Conservation (phyloP, 2,329 filamentous ascomycete species). For the Diaporthe ilicicola region DNA sequence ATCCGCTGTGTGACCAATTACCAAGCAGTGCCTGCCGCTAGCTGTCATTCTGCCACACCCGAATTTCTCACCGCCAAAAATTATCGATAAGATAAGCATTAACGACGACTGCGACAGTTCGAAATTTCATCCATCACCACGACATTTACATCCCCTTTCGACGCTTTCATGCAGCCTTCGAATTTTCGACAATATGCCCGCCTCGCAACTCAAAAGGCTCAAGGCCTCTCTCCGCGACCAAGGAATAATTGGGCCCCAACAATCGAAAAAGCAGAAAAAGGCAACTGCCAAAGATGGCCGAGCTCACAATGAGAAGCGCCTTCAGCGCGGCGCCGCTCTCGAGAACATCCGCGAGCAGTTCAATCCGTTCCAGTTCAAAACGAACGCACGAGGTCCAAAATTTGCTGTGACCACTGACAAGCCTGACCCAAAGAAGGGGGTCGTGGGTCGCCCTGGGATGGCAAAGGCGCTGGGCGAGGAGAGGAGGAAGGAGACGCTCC, state of each 20-base stretch:
- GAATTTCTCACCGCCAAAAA: constrained; percentile 38
- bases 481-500: constrained; percentile 79
- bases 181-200: constrained; percentile 71
- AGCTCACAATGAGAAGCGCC: constrained; percentile 74
- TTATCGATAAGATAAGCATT: constrained; percentile 43
- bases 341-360: constrained; percentile 92
- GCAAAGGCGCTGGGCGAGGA: constrained; percentile 89
- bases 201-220: constrained; percentile 94
- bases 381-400: constrained; percentile 79
- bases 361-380: constrained; percentile 96
- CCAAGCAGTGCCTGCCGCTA: neutral
- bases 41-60: constrained; percentile 37
- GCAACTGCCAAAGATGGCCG: constrained; percentile 73
- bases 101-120: neutral
- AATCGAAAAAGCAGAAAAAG: constrained; percentile 94
- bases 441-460: constrained; percentile 80
- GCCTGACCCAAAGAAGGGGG: constrained; percentile 63
- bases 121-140: constrained; percentile 5
- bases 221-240: constrained; percentile 91
- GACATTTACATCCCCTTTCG: neutral
- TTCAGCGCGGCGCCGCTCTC: constrained; percentile 80
- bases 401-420: constrained; percentile 82
- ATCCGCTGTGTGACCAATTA: neutral
- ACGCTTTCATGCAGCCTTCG: neutral
- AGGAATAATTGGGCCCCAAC: constrained; percentile 88